phyloP scores from a whole-genome alignment of 148 eudicot genomes.

The Rhododendron griersonianum region DNA sequence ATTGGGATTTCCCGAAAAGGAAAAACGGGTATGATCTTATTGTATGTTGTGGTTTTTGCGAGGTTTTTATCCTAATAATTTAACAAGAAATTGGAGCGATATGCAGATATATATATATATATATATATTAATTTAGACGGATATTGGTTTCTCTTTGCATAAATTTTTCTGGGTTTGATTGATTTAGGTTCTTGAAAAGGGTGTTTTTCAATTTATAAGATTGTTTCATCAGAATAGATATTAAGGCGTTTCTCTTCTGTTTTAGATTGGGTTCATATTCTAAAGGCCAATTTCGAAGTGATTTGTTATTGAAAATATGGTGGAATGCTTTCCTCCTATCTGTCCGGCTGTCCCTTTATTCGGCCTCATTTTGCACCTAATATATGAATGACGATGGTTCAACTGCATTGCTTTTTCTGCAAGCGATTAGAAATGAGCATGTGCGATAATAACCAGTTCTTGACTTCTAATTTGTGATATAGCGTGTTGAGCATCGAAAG shows the following conservation, averaged over 20 bases:
- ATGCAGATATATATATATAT: background rate
- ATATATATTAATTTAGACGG: background rate
- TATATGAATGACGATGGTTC: background rate
- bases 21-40: conserved; percentile 9
- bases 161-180: background rate
- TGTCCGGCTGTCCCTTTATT: background rate
- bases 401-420: conserved; percentile 1
- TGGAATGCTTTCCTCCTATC: background rate
- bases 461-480: background rate
- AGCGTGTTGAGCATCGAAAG: background rate
- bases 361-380: background rate
- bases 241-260: background rate
- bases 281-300: background rate
- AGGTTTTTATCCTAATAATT: conserved; percentile 1
- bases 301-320: background rate
- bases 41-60: background rate
- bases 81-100: background rate
- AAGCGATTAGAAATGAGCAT: background rate
- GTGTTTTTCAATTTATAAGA: background rate
- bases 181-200: background rate
- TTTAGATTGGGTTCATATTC: background rate
- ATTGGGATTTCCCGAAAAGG: background rate
- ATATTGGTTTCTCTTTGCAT: background rate
- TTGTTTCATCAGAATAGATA: background rate
- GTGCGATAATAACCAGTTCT: background rate